Conservation (phyloP, 106 monocot species). For the Gastrodia elata region DNA sequence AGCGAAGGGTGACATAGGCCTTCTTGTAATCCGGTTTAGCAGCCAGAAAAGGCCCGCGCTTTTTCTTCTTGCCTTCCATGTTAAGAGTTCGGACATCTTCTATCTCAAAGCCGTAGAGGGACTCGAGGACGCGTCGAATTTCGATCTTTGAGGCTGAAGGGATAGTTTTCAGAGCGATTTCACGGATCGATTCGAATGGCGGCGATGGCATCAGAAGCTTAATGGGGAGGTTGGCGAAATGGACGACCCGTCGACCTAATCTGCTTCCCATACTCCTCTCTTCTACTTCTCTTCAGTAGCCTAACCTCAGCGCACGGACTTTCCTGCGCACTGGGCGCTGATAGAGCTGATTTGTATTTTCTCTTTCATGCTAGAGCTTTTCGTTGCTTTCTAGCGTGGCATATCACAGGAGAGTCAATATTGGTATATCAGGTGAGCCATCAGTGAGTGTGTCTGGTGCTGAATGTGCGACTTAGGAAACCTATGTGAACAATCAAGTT, state of each 20-base stretch:
- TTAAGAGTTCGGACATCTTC: slow-evolving; percentile 92
- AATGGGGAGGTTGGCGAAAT: slow-evolving; percentile 92
- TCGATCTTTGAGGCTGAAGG: slow-evolving; percentile 98
- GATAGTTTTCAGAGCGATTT: slow-evolving; percentile 89
- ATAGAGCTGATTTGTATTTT: no score
- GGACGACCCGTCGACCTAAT: slow-evolving; percentile 77
- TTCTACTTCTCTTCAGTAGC: background rate
- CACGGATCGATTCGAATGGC: slow-evolving; percentile 58
- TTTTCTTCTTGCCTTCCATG: slow-evolving; percentile 98
- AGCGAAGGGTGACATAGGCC: slow-evolving; percentile 83
- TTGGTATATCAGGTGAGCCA: no score
- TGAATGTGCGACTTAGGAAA: no score
- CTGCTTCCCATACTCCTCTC: slow-evolving; percentile 66
- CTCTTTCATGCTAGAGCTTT: no score
- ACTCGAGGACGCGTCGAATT: slow-evolving; percentile 90
- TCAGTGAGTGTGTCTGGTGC: no score
- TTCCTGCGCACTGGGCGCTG: no score
- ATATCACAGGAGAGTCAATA: no score
- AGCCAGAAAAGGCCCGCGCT: slow-evolving; percentile 56
- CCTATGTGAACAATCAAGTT: no score
- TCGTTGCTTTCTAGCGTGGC: no score
- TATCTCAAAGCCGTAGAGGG: slow-evolving; percentile 92
- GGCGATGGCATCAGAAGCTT: slow-evolving; percentile 74
- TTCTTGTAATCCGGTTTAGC: slow-evolving; percentile 98
- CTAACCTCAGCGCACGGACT: background rate